Evolutionary conservation across 176 grass and related monocot species (phyloP).

Genomic region (Saccharum spontaneum): DNA sequence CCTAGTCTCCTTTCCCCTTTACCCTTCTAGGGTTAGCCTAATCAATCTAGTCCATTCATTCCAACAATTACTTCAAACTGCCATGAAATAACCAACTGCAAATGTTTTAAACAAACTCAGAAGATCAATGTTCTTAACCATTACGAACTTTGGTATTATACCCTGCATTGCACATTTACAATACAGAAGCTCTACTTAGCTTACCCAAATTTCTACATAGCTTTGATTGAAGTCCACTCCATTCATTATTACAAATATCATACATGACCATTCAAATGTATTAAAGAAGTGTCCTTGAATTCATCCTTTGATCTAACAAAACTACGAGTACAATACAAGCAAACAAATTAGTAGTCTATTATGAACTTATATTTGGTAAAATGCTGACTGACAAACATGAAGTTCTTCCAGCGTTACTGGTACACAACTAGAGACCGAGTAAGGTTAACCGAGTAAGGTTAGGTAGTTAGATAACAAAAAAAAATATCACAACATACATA

Average conservation of each 20-base stretch:
- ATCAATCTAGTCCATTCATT: no score
- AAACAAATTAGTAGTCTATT: neutral
- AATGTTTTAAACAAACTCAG: neutral
- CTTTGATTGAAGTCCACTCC: neutral
- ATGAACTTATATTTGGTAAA: neutral
- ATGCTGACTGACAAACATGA: constrained; percentile 1
- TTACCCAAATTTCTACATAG: neutral
- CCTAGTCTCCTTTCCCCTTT: no score
- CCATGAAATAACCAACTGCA: neutral
- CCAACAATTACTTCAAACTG: neutral
- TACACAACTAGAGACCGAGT: neutral
- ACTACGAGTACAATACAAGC: neutral
- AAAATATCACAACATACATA: neutral
- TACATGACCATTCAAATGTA: neutral
- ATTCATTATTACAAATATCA: constrained; percentile 14
- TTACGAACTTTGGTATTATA: neutral
- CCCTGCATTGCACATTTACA: neutral
- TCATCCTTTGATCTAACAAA: neutral
- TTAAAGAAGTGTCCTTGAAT: constrained; percentile 2
- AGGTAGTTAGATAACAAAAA: neutral
- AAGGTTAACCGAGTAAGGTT: no score
- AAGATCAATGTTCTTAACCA: neutral
- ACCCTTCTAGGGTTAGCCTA: no score
- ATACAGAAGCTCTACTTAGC: neutral
- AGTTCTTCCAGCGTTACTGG: neutral